Conservation (phyloP, 306 rosid genomes). For the Cucurbita argyrosperma region DNA sequence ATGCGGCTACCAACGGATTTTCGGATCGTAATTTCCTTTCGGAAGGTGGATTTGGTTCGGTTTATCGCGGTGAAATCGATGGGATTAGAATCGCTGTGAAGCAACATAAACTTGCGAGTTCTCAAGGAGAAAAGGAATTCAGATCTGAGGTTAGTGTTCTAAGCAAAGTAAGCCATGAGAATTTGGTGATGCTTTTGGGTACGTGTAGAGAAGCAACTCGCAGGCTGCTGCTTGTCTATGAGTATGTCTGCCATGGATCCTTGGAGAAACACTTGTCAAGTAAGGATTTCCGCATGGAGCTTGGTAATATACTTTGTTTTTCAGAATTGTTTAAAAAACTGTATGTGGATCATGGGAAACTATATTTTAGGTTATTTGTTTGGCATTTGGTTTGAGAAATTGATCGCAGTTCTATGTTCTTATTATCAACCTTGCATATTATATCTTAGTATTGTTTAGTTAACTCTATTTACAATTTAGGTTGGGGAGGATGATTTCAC, state of each 20-base stretch:
- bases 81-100: conserved; percentile 65
- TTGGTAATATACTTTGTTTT: not conserved
- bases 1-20: conserved; percentile 41
- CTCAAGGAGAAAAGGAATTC: conserved; percentile 77
- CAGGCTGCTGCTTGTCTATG: conserved; percentile 82
- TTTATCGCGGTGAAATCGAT: conserved; percentile 38
- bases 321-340: not conserved
- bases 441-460: not conserved
- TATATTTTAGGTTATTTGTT: not conserved
- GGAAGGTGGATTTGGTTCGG: conserved; percentile 85
- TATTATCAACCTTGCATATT: not conserved
- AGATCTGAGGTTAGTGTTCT: conserved; percentile 59
- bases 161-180: conserved; percentile 70
- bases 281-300: conserved; percentile 10
- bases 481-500: not conserved
- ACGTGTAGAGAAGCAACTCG: conserved; percentile 55
- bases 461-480: not conserved
- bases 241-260: conserved; percentile 76
- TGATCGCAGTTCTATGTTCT: not conserved
- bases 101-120: conserved; percentile 49
- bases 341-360: not conserved
- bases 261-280: conserved; percentile 59
- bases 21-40: conserved; percentile 43
- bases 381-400: not conserved
- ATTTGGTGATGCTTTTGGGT: conserved; percentile 68